phyloP scores from a whole-genome alignment of 2,329 filamentous ascomycete species.

The Talaromyces islandicus region DNA sequence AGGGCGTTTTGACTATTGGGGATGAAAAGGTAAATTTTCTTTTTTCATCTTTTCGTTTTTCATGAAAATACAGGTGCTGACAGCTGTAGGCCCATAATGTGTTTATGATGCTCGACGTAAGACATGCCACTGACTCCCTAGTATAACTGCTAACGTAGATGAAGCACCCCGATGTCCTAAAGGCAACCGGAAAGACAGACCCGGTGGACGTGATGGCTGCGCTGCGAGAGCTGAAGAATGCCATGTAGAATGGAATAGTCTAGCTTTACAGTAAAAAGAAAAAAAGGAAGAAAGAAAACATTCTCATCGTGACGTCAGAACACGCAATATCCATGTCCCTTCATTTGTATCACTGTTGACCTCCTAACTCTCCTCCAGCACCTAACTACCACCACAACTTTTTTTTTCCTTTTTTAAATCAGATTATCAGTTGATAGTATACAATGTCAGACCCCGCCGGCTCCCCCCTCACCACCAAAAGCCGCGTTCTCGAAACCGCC shows the following conservation, averaged over 20 bases:
- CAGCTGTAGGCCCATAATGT: slow-evolving; percentile 73
- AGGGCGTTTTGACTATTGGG: slow-evolving; percentile 92
- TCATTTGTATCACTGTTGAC: too few relatives aligned
- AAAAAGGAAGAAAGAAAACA: too few relatives aligned
- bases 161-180: slow-evolving; percentile 76
- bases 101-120: slow-evolving; percentile 82
- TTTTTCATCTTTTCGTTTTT: too few relatives aligned
- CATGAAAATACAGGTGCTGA: too few relatives aligned
- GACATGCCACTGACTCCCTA: slow-evolving; percentile 16
- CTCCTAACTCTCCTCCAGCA: too few relatives aligned
- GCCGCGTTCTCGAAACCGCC: slow-evolving; percentile 32
- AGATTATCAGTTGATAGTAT: too few relatives aligned
- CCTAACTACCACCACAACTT: too few relatives aligned
- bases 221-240: slow-evolving; percentile 78
- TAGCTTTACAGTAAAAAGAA: background rate
- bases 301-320: slow-evolving; percentile 3
- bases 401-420: too few relatives aligned
- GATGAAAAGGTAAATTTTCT: slow-evolving; percentile 82
- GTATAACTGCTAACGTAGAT: background rate
- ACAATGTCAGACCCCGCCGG: slow-evolving; percentile 19
- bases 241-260: slow-evolving; percentile 26
- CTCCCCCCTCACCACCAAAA: slow-evolving; percentile 28
- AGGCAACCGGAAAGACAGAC: slow-evolving; percentile 72
- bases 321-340: too few relatives aligned
- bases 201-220: slow-evolving; percentile 79